Base-by-base conservation (phyloP, 352 stramenopile genomes). In the Phytophthora ramorum region DNA sequence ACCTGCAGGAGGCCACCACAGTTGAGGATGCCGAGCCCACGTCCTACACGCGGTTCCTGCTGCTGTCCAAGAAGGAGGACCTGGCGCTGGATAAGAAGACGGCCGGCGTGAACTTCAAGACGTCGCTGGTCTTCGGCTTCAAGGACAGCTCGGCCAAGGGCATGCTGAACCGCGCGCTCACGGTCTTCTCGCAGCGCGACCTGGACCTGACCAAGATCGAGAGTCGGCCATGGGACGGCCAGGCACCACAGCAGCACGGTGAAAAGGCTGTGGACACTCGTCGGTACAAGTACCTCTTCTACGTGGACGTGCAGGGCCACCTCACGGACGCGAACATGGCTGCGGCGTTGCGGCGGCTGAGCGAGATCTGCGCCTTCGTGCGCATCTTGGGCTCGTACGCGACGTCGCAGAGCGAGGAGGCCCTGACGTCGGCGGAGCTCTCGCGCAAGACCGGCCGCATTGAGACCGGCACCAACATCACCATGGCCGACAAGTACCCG, bases 31-130 rank as follows among this genome's bases (percentile, higher is more conserved):
- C 95, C 55, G 76, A 95, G 47, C 58, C 78, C 20, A 87, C 76
- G 52, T 48, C 49, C 2, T 72, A 73, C 73, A 99, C 96, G 34
- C 88, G 97, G 45, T 99, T 99, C 75, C 75, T 91, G 61, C 70
- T 93, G 45, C 83, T 98, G 17, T 72, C 93, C 52, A 81, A 96
- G 71, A 76, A 70, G 34, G 72, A 84, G 38, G 71, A 84, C n/a
- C 28, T 81, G 10, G 46, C 52, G 9, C 47, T 75, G 22, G 46
- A n/a, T n/a, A n/a, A 72, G 16, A 79, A 68, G 35, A 58, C 43
- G 22, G 49, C 37, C 22, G 66, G 54, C 53, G 66, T 68, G 20
- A 68, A 88, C 55, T 90, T 84, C 67, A 94, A 91, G 76, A 89
- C 81, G 9, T 92, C 84, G 28, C 63, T 92, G 14, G 83, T 91